These are phyloP conservation scores for Laetiporus sulphureus DNA, from an alignment of 1,284 basidiomycete species.

Conservation along the genomic window DNA sequence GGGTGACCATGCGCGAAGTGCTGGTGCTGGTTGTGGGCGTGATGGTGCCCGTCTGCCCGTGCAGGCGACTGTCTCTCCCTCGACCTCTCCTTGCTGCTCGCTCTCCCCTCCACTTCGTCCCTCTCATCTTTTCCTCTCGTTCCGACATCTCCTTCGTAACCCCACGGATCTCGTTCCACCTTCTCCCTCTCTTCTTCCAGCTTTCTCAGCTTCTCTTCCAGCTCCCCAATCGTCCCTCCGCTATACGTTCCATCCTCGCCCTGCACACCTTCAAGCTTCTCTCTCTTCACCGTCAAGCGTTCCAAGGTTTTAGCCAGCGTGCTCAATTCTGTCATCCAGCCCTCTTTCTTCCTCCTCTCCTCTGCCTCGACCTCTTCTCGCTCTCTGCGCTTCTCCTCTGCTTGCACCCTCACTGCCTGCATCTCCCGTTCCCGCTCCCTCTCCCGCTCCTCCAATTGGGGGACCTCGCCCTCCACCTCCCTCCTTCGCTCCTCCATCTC, in stretches of 20 bases:
- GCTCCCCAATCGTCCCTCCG: conserved; percentile 30
- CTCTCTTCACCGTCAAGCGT: conserved; percentile 47
- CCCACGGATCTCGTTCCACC: conserved; percentile 29
- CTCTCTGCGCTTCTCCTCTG: conserved; percentile 23
- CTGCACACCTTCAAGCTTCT: conserved; percentile 43
- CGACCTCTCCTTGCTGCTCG: conserved; percentile 5
- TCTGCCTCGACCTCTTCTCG: conserved; percentile 32
- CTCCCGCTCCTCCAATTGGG: conserved; percentile 36
- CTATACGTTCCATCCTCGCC: conserved; percentile 24
- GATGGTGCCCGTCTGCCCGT: conserved; percentile 3
- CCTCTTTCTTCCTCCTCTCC: conserved; percentile 39
- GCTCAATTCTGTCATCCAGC: conserved; percentile 32
- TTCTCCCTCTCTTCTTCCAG: conserved; percentile 33
- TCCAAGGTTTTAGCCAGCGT: conserved; percentile 38
- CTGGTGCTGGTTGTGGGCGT: conserved; percentile 5
- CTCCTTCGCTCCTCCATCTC: conserved; percentile 46
- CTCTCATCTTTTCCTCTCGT: conserved; percentile 1
- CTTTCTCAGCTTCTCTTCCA: conserved; percentile 33
- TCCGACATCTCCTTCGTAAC: conserved; percentile 21
- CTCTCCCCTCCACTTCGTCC: background rate
- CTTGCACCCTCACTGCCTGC: conserved; percentile 30
- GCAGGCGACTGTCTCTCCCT: no score
- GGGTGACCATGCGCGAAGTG: conserved; percentile 12
- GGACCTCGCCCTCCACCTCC: conserved; percentile 47
- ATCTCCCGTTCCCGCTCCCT: conserved; percentile 43